These are phyloP conservation scores for Aspergillus alliaceus DNA, from an alignment of 2,329 filamentous ascomycete species.

Conservation along the genomic window DNA sequence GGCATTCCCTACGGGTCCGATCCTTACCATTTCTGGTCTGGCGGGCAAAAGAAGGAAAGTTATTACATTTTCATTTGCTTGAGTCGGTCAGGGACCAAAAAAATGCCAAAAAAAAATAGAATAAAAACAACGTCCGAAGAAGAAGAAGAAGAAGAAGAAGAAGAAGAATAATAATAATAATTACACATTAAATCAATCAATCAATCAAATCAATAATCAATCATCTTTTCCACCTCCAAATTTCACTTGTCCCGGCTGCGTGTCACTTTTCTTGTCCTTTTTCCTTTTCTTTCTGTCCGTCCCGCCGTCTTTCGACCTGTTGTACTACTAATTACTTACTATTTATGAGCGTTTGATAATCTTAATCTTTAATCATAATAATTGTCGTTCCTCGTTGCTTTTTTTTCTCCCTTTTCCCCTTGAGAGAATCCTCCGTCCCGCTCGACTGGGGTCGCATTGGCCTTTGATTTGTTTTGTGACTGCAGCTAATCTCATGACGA, in stretches of 20 bases:
- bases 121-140: too few species aligned
- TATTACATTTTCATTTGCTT: neutral
- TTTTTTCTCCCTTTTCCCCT: neutral
- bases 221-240: neutral
- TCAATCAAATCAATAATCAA: too few species aligned
- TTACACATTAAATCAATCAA: neutral
- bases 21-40: constrained; percentile 15
- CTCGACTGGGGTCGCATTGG: neutral
- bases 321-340: neutral
- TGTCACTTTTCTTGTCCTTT: neutral
- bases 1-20: constrained; percentile 12
- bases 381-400: neutral
- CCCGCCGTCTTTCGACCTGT: neutral
- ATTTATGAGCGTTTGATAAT: neutral
- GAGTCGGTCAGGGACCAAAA: constrained; percentile 3
- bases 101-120: neutral
- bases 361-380: constrained; percentile 3
- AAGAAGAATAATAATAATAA: neutral
- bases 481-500: constrained; percentile 5
- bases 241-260: neutral
- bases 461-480: constrained; percentile 8
- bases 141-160: too few species aligned
- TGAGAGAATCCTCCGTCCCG: constrained; percentile 2
- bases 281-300: neutral
- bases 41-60: neutral